A percentile compares a stretch with the other conserved stretches of the same genome.
phyloP scores from a whole-genome alignment of 495 filamentous ascomycete genomes.

The Rhypophila decipiens region DNA sequence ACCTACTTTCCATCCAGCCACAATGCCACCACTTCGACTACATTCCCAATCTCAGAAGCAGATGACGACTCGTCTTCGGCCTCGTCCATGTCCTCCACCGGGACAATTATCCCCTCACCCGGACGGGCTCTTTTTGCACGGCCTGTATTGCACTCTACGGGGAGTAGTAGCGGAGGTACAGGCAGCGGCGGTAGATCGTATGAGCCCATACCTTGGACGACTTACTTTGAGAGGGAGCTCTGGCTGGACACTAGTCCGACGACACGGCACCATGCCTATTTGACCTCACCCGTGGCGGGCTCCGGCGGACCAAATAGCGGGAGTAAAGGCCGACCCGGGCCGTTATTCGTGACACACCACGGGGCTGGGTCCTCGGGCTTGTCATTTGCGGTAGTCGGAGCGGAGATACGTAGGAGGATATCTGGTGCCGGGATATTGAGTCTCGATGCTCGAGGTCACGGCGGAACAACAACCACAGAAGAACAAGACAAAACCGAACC shows the following conservation, averaged over 20 bases:
- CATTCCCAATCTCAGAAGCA: not conserved
- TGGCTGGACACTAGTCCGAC: conserved; percentile 42
- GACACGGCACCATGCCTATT: conserved; percentile 71
- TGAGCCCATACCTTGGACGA: conserved; percentile 70
- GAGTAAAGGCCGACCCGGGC: conserved; percentile 46
- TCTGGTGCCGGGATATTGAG: conserved; percentile 80
- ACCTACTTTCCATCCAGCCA: no score
- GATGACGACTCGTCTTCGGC: conserved; percentile 72
- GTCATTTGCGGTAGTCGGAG: conserved; percentile 56
- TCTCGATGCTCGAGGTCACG: conserved; percentile 81
- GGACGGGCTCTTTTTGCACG: conserved; percentile 67
- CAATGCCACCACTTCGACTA: no score
- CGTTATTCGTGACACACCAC: conserved; percentile 54
- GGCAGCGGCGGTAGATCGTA: conserved; percentile 37
- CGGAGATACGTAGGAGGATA: conserved; percentile 68
- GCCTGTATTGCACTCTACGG: no score
- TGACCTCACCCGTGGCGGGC: conserved; percentile 62
- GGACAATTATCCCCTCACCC: conserved; percentile 77
- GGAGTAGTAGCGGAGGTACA: no score
- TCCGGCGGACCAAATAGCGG: no score
- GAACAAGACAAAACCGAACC: conserved; percentile 15
- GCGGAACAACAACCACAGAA: conserved; percentile 46
- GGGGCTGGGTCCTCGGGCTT: conserved; percentile 51
- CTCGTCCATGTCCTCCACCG: conserved; percentile 78
- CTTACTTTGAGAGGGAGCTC: conserved; percentile 82